phyloP scores from a whole-genome alignment of 305 asterid species.

The Striga hermonthica region DNA sequence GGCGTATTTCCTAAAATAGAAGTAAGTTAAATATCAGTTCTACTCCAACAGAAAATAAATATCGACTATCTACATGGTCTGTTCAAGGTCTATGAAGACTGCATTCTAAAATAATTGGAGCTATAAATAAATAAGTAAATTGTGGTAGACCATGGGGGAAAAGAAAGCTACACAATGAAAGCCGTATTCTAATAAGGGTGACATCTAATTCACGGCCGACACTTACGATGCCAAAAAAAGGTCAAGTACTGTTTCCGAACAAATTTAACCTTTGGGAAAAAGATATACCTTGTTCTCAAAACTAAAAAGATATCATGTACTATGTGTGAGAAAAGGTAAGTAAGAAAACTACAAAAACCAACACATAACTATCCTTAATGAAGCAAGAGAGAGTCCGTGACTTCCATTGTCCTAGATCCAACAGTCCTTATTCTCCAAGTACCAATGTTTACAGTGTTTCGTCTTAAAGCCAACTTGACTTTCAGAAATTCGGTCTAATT shows the following conservation, averaged over 20 bases:
- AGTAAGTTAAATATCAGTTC: slow-evolving; percentile 32
- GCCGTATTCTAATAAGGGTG: slow-evolving; percentile 1
- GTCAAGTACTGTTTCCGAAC: neutral
- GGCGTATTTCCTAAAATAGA: slow-evolving; percentile 71
- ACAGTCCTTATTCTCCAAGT: neutral
- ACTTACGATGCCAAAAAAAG: neutral
- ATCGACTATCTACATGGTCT: slow-evolving; percentile 8
- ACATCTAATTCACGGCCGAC: neutral
- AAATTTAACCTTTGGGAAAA: neutral
- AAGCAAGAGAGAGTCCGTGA: too few species aligned
- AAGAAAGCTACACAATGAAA: slow-evolving; percentile 16
- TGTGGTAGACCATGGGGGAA: slow-evolving; percentile 19
- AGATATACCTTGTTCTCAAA: too few species aligned
- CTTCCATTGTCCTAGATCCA: neutral
- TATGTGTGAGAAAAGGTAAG: too few species aligned
- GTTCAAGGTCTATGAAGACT: slow-evolving; percentile 14
- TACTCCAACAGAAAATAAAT: slow-evolving; percentile 24
- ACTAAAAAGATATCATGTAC: neutral
- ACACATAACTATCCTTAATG: too few species aligned
- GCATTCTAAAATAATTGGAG: slow-evolving; percentile 13
- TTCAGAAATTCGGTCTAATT: too few species aligned
- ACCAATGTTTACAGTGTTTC: neutral
- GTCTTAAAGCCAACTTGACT: neutral
- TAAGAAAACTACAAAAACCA: too few species aligned
- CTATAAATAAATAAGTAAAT: neutral